phyloP scores from a whole-genome alignment of 2,329 filamentous ascomycete genomes.

The Mariannaea sp. region DNA sequence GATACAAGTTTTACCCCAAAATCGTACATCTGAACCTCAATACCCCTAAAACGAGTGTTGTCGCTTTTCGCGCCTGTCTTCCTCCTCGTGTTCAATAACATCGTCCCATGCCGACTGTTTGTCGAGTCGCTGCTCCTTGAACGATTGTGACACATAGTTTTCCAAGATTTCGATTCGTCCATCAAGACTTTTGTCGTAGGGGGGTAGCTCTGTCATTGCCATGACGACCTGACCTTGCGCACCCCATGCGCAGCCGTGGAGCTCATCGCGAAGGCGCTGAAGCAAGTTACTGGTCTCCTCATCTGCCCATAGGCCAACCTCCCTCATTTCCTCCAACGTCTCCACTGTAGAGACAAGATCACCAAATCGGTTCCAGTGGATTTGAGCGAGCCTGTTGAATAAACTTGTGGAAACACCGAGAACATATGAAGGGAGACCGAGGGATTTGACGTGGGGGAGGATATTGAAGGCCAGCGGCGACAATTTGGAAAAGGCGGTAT shows the following conservation, averaged over 20 bases:
- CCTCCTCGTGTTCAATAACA: neutral
- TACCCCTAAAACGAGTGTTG: neutral
- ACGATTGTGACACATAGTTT: constrained; percentile 9
- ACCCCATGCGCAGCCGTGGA: constrained; percentile 45
- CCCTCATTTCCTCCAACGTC: constrained; percentile 68
- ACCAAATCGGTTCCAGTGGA: constrained; percentile 65
- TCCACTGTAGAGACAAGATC: constrained; percentile 60
- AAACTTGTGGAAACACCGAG: constrained; percentile 72
- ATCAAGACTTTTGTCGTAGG: constrained; percentile 40
- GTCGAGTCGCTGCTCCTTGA: constrained; percentile 11
- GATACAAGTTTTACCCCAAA: constrained; percentile 3
- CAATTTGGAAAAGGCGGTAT: constrained; percentile 58
- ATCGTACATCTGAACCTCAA: neutral
- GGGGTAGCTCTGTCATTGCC: constrained; percentile 45
- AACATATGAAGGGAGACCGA: constrained; percentile 72
- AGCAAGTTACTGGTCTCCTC: constrained; percentile 38
- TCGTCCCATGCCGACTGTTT: neutral
- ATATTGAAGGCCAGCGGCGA: constrained; percentile 65
- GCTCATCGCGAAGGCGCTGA: constrained; percentile 39
- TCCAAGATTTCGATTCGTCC: constrained; percentile 29
- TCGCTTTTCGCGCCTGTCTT: neutral
- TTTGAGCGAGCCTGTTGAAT: constrained; percentile 68
- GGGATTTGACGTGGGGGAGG: constrained; percentile 68
- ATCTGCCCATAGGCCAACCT: constrained; percentile 64
- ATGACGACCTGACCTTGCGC: constrained; percentile 46